Conservation (phyloP, 441 rosid genomes). For the Populus trichocarpa region DNA sequence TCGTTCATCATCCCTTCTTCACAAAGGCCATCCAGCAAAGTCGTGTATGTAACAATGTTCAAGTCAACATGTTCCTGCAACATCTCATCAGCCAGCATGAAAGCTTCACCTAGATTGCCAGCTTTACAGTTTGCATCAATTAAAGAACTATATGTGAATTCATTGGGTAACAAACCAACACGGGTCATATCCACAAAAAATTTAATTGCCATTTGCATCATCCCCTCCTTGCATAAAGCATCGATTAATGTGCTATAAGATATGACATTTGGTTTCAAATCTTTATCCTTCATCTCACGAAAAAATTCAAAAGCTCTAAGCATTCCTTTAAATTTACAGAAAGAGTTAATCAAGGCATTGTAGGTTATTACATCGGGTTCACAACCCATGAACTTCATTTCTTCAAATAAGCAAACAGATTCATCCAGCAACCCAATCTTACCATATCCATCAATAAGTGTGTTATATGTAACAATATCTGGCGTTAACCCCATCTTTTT, state of each 20-base stretch:
- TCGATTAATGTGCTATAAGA: constrained; percentile 72
- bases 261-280: constrained; percentile 57
- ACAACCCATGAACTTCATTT: constrained; percentile 53
- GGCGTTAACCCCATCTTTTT: constrained; percentile 52
- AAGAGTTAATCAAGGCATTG: constrained; percentile 61
- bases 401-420: constrained; percentile 38
- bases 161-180: constrained; percentile 62
- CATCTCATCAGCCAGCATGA: constrained; percentile 66
- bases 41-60: constrained; percentile 61
- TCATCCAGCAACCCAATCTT: constrained; percentile 57
- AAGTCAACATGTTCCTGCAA: constrained; percentile 37
- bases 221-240: constrained; percentile 67
- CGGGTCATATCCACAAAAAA: constrained; percentile 67
- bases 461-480: constrained; percentile 67
- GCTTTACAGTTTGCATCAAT: constrained; percentile 68
- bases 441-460: constrained; percentile 71
- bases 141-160: constrained; percentile 62
- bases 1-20: constrained; percentile 45
- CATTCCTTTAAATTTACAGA: constrained; percentile 46
- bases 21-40: constrained; percentile 60
- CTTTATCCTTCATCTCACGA: constrained; percentile 48
- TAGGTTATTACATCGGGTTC: constrained; percentile 64
- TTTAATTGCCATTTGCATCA: constrained; percentile 65
- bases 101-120: constrained; percentile 50
- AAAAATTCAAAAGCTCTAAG: constrained; percentile 47